These are phyloP conservation scores for Botrytis squamosa DNA, from an alignment of 2,329 filamentous ascomycete genomes.

Conservation along the genomic window DNA sequence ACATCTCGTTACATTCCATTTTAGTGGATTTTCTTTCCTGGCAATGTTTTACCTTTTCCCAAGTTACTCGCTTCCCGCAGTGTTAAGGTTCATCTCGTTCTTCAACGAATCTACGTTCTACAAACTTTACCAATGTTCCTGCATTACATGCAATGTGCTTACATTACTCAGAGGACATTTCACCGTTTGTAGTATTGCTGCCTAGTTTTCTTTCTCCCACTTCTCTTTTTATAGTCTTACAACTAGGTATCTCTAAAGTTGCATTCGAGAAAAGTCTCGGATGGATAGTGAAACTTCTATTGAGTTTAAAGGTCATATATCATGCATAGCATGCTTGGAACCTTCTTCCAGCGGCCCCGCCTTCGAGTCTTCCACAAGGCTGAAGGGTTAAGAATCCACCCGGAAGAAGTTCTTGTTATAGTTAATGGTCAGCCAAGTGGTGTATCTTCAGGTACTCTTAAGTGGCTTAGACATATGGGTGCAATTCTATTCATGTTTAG, in stretches of 20 bases:
- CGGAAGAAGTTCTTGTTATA: neutral
- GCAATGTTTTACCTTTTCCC: neutral
- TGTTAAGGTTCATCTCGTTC: neutral
- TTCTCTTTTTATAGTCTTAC: neutral
- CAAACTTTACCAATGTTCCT: neutral
- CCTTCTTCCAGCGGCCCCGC: neutral
- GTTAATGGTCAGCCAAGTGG: neutral
- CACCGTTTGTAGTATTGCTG: neutral
- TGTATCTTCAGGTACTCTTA: neutral
- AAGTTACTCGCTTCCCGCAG: neutral
- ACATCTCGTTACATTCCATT: neutral
- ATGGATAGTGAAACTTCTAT: neutral
- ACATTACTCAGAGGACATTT: neutral
- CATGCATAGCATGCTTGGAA: neutral
- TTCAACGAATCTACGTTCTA: constrained; percentile 5
- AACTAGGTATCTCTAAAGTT: neutral
- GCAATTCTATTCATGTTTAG: neutral
- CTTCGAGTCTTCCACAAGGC: neutral
- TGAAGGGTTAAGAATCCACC: neutral
- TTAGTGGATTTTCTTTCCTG: neutral
- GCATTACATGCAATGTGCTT: constrained; percentile 17
- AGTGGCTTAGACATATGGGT: neutral
- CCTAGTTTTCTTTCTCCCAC: neutral
- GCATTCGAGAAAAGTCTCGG: neutral
- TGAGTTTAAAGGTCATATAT: neutral